Evolutionary conservation across 768 basidiomycete species (phyloP).

Genomic region (Leccinum boreale): DNA sequence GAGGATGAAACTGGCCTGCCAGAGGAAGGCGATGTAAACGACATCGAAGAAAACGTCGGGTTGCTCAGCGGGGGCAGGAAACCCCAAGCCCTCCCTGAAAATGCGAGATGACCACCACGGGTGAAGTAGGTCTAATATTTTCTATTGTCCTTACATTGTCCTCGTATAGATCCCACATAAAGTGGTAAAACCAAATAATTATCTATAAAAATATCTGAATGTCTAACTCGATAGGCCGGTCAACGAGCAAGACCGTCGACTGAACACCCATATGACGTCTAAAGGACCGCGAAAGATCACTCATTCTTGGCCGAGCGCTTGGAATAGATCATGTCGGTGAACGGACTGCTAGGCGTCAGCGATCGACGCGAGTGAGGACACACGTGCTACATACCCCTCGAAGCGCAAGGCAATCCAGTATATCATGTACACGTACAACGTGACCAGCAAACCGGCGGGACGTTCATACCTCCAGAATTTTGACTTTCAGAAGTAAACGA

Average conservation of each 20-base stretch:
- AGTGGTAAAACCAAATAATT: background rate
- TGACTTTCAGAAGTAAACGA: background rate
- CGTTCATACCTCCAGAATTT: constrained; percentile 64
- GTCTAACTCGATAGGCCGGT: background rate
- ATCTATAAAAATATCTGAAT: background rate
- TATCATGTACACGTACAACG: constrained; percentile 76
- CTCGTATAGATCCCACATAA: background rate
- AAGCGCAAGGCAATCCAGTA: constrained; percentile 82
- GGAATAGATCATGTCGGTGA: constrained; percentile 81
- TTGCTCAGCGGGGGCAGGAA: constrained; percentile 18
- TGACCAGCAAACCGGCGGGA: constrained; percentile 80
- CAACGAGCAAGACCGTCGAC: background rate
- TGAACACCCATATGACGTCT: background rate
- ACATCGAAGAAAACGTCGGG: constrained; percentile 16
- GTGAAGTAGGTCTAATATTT: background rate
- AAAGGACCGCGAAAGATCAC: constrained; percentile 1
- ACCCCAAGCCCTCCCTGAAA: background rate
- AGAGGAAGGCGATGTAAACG: constrained; percentile 9
- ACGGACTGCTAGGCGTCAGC: constrained; percentile 45
- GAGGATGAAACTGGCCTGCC: constrained; percentile 2
- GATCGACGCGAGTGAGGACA: background rate
- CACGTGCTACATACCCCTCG: constrained; percentile 69
- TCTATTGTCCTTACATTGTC: background rate
- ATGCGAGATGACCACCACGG: background rate
- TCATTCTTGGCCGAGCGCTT: constrained; percentile 37